Evolutionary conservation across 345 rosid species (phyloP).

Genomic region (Anacardium occidentale): DNA sequence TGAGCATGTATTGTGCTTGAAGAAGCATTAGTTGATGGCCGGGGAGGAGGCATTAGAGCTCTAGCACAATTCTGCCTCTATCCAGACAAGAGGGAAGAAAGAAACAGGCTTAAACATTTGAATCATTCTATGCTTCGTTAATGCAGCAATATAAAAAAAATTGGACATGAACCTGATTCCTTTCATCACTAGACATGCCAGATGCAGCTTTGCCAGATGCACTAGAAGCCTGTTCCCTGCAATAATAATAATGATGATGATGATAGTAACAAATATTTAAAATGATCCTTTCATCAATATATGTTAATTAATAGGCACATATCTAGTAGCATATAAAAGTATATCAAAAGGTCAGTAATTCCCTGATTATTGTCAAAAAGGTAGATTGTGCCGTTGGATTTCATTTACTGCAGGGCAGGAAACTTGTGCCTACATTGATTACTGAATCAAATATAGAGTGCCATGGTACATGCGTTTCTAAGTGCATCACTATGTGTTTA

Average conservation of each 20-base stretch:
- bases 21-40: slow-evolving; percentile 50
- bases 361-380: not conserved
- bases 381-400: slow-evolving; percentile 8
- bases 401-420: slow-evolving; percentile 3
- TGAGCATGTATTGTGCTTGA: slow-evolving; percentile 33
- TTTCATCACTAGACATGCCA: slow-evolving; percentile 96
- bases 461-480: not conserved
- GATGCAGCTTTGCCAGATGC: slow-evolving; percentile 89
- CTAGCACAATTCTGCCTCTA: slow-evolving; percentile 75
- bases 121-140: not conserved
- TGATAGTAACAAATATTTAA: not conserved
- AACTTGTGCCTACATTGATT: not conserved
- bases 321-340: not conserved
- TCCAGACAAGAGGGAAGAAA: slow-evolving; percentile 21
- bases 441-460: not conserved
- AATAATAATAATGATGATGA: not conserved
- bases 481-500: not conserved
- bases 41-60: slow-evolving; percentile 94
- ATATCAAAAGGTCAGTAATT: not conserved
- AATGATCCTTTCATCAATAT: slow-evolving; percentile 12
- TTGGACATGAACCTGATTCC: slow-evolving; percentile 66
- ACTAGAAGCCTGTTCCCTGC: slow-evolving; percentile 96
- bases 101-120: not conserved
- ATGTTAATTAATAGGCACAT: not conserved
- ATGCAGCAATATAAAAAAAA: not conserved